These are phyloP conservation scores for Otatea glauca DNA, from an alignment of 176 grass and related monocot genomes.

Conservation along the genomic window DNA sequence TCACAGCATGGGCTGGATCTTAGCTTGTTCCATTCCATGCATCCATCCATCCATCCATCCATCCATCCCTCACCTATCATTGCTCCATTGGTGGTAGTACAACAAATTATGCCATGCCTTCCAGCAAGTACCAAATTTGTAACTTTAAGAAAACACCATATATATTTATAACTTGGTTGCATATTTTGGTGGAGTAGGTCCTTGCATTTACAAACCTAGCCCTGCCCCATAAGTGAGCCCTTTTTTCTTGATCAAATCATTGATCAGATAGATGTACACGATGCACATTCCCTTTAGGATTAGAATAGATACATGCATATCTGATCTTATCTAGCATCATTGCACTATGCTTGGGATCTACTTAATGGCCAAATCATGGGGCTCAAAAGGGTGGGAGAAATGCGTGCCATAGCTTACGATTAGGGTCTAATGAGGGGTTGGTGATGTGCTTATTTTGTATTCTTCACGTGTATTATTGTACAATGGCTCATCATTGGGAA, in stretches of 20 bases:
- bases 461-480: conserved; percentile 39
- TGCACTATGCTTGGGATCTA: conserved; percentile 44
- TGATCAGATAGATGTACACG: conserved; percentile 6
- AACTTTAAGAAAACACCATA: no score
- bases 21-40: conserved; percentile 6
- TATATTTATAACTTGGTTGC: conserved; percentile 24
- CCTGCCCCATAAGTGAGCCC: not conserved
- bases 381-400: not conserved
- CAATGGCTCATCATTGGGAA: conserved; percentile 46
- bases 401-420: conserved; percentile 23
- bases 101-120: not conserved
- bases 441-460: conserved; percentile 22
- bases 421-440: conserved; percentile 46
- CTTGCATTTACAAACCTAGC: not conserved
- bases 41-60: not conserved
- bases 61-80: not conserved
- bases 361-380: conserved; percentile 41
- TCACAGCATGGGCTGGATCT: not conserved
- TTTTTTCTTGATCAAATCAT: conserved; percentile 16
- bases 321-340: conserved; percentile 41
- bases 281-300: conserved; percentile 1
- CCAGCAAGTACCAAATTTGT: not conserved
- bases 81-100: conserved; percentile 9
- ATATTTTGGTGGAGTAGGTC: conserved; percentile 38
- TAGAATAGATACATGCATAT: conserved; percentile 18